Base-by-base conservation (phyloP, 2,329 filamentous ascomycete genomes). In the Corniculantispora saksenae region DNA sequence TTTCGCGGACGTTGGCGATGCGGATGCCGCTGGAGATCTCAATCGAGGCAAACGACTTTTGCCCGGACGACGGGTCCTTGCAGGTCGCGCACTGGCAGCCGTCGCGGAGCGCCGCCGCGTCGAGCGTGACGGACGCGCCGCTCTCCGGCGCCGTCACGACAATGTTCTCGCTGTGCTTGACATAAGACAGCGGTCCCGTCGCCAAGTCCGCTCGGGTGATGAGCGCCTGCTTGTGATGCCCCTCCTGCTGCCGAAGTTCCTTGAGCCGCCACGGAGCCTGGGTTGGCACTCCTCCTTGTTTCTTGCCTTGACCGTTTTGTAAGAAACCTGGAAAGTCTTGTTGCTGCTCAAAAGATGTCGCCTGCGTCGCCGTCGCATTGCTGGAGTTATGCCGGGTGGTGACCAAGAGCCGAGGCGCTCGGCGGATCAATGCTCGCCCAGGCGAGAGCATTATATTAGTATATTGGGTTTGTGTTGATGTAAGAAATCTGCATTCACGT, bases 1-100 rank as follows among this genome's bases (percentile, higher is more conserved):
- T 69, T 1, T 75, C 60, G 2, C 70, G 67, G 35, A 79, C 77
- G 2, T 67, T 35, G 4, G 69, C 66, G 23, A 82, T 72, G 15
- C 67, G 58, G 32, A 82, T 77, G 13, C 70, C 56, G 1, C 67
- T 27, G 7, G 77, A 76, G 6, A 84, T 75, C 38, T 82, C 77
- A 32, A 75, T 74, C 4, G 79, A 81, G 1, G 78, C 76, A 69
- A 82, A 84, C 66, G 77, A 84, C 73, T 87, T 86, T 67, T 89
- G 86, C 53, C 85, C 86, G 1, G 87, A 88, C n/a, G 84, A 79
- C 1, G 79, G 77, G 67, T 88, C 84, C 61, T 84, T 79, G 72
- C 87, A 89, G 13, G 70, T 70, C 0, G 73, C 64, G 69, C 87
- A 89, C 43, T 76, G 73, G 70, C 87, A 89, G 23, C 78, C 76